phyloP scores from a whole-genome alignment of 371 early-diverging fungal species.

The Apophysomyces variabilis region DNA sequence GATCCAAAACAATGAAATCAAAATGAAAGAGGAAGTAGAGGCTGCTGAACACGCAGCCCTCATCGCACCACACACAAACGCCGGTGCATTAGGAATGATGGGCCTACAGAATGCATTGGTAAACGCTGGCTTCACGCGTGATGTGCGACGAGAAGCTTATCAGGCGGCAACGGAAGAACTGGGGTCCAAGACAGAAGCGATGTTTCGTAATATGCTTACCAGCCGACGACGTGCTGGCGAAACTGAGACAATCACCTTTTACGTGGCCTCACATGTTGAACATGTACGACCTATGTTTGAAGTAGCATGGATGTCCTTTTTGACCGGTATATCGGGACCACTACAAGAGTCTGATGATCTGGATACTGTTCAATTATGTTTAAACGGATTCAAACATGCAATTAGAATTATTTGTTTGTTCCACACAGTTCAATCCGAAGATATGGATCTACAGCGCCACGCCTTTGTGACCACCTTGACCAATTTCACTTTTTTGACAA shows the following conservation, averaged over 20 bases:
- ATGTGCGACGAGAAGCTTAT: conserved; percentile 55
- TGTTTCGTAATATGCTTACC: conserved; percentile 56
- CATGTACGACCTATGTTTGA: conserved; percentile 95
- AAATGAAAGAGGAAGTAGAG: conserved; percentile 85
- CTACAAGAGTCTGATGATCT: conserved; percentile 85
- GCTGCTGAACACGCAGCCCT: conserved; percentile 51
- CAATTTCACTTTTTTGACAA: conserved; percentile 84
- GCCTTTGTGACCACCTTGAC: conserved; percentile 90
- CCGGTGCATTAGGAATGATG: conserved; percentile 40
- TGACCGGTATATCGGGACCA: conserved; percentile 85
- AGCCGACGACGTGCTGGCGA: conserved; percentile 51
- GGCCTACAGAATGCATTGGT: conserved; percentile 55
- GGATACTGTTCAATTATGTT: conserved; percentile 65
- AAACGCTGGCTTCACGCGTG: conserved; percentile 53
- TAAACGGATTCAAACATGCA: conserved; percentile 84
- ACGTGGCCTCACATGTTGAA: conserved; percentile 79
- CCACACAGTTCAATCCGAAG: conserved; percentile 62
- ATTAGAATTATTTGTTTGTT: conserved; percentile 83
- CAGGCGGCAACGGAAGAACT: conserved; percentile 60
- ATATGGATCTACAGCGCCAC: conserved; percentile 85
- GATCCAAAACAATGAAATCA: conserved; percentile 86
- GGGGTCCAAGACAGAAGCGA: conserved; percentile 62
- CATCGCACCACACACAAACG: conserved; percentile 18
- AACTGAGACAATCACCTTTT: conserved; percentile 58
- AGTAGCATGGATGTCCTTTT: conserved; percentile 87